Evolutionary conservation across 768 basidiomycete species (phyloP).

Genomic region (Ephemerocybe angulata): DNA sequence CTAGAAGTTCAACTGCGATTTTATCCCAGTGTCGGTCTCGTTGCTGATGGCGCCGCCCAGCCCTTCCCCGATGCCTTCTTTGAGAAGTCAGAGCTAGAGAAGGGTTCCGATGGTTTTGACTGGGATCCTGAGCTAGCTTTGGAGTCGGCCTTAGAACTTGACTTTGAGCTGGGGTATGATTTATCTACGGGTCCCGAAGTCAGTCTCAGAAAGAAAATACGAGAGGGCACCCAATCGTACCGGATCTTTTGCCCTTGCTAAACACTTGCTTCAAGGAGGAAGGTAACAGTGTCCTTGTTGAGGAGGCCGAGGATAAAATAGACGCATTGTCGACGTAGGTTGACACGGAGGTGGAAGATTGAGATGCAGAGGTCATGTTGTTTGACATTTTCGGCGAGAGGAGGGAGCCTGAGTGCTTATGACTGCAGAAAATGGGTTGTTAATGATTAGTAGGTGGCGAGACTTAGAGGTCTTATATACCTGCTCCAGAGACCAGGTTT

Average conservation of each 20-base stretch:
- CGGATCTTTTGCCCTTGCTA: not conserved
- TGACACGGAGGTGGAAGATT: not conserved
- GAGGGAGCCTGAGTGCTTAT: not conserved
- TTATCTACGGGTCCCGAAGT: no score
- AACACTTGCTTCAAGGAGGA: not conserved
- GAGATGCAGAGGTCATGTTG: not conserved
- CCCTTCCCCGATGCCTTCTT: conserved; percentile 18
- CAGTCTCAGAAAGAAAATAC: no score
- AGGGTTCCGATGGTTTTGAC: conserved; percentile 5
- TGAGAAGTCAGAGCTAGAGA: conserved; percentile 15
- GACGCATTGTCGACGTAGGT: not conserved
- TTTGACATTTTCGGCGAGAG: not conserved
- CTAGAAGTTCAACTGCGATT: conserved; percentile 1
- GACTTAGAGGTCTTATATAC: no score
- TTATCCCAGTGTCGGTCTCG: conserved; percentile 20
- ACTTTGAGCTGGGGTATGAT: not conserved
- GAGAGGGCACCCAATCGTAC: not conserved
- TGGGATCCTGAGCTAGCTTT: not conserved
- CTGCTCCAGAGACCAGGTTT: no score
- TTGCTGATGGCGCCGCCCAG: conserved; percentile 17
- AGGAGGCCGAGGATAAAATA: not conserved
- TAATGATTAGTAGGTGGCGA: no score
- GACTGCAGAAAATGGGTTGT: not conserved
- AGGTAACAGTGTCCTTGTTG: not conserved
- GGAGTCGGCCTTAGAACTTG: not conserved